phyloP scores from a whole-genome alignment of 257 asterid species.

The Verbena officinalis region DNA sequence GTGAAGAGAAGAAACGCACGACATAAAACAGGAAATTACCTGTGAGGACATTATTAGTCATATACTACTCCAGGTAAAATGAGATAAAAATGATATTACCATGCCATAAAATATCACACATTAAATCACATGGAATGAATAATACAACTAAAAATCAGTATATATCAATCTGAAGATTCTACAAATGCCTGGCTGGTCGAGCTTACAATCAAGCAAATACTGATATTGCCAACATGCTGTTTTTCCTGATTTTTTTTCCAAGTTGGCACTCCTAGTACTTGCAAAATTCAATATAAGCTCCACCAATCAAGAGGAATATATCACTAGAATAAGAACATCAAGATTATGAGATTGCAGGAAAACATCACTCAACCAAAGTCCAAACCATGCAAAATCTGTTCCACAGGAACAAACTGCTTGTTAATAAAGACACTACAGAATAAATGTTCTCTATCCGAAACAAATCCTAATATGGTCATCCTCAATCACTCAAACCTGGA shows the following conservation, averaged over 20 bases:
- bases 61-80: background rate
- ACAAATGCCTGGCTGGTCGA: background rate
- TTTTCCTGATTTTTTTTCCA: background rate
- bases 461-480: background rate
- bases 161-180: slow-evolving; percentile 14
- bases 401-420: background rate
- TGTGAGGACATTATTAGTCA: background rate
- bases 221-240: background rate
- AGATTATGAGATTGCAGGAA: background rate
- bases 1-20: background rate
- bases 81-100: background rate
- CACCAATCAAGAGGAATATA: background rate
- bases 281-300: background rate
- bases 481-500: slow-evolving; percentile 12
- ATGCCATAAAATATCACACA: background rate
- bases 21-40: background rate
- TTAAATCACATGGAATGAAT: background rate
- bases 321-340: background rate
- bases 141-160: background rate
- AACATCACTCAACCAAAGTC: background rate
- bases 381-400: background rate
- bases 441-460: background rate
- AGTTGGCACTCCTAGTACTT: background rate
- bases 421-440: background rate
- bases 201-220: background rate